A percentile compares a stretch with the other conserved stretches of the same genome.
Conservation (phyloP, 352 stramenopile species). For the Globisporangium uncinulatum region DNA sequence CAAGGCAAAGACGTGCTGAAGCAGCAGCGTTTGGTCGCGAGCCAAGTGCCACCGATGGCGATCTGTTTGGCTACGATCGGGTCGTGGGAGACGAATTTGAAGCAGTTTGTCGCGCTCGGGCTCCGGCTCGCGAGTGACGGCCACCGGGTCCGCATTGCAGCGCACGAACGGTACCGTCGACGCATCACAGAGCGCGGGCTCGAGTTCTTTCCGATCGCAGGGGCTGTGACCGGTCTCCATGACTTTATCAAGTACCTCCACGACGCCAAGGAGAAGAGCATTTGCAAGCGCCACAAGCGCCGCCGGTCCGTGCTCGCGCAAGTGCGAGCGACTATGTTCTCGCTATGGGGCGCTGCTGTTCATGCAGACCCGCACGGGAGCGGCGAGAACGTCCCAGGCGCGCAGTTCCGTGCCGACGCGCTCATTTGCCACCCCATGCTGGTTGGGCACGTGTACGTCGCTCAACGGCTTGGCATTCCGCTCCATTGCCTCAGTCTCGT, state of each 20-base stretch:
- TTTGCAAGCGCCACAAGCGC: conserved; percentile 21
- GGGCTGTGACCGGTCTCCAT: conserved; percentile 63
- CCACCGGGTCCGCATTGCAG: conserved; percentile 89
- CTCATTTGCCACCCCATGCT: conserved; percentile 35
- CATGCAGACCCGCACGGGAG: conserved; percentile 20
- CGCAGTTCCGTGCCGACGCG: conserved; percentile 34
- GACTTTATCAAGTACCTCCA: conserved; percentile 32
- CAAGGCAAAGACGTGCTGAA: not conserved
- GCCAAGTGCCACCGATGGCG: conserved; percentile 25
- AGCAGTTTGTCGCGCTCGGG: conserved; percentile 53
- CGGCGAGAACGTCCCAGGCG: conserved; percentile 21
- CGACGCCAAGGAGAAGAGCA: conserved; percentile 22
- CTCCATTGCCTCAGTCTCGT: conserved; percentile 34
- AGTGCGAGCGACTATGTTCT: conserved; percentile 29
- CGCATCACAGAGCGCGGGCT: conserved; percentile 71
- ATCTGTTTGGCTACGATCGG: conserved; percentile 32
- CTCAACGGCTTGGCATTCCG: conserved; percentile 36
- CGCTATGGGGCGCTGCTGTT: conserved; percentile 26
- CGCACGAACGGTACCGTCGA: conserved; percentile 84
- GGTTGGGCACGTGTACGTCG: conserved; percentile 34
- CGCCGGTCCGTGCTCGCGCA: conserved; percentile 16
- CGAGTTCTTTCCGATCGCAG: conserved; percentile 72
- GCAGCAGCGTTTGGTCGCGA: not conserved
- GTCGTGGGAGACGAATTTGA: conserved; percentile 43
- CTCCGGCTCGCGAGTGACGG: conserved; percentile 33